These are phyloP conservation scores for Onygenales sp. DNA, from an alignment of 2,329 filamentous ascomycete species.

Conservation along the genomic window DNA sequence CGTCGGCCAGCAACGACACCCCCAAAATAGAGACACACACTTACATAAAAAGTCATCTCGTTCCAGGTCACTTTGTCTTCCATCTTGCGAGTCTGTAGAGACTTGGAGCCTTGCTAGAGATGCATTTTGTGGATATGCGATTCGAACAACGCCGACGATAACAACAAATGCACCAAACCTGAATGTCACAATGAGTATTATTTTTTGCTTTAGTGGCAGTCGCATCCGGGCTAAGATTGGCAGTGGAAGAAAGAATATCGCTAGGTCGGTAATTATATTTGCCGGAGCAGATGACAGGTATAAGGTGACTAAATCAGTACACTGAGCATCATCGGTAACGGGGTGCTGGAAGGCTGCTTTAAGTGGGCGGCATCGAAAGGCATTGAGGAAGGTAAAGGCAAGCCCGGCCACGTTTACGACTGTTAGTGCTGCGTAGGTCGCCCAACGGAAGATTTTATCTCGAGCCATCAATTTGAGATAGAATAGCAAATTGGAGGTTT, in stretches of 20 bases:
- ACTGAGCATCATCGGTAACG: slow-evolving; percentile 37
- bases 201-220: slow-evolving; percentile 75
- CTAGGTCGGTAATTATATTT: slow-evolving; percentile 85
- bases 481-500: slow-evolving; percentile 86
- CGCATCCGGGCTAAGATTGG: slow-evolving; percentile 81
- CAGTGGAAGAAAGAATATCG: slow-evolving; percentile 77
- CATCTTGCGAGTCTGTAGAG: slow-evolving; percentile 22
- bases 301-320: slow-evolving; percentile 53
- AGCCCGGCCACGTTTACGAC: slow-evolving; percentile 71
- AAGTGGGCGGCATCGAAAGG: slow-evolving; percentile 75
- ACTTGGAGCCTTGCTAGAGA: slow-evolving; percentile 37
- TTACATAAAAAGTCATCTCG: slow-evolving; percentile 45
- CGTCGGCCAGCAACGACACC: fast-evolving
- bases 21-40: not conserved
- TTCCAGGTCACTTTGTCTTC: slow-evolving; percentile 6
- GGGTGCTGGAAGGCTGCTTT: slow-evolving; percentile 55
- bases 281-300: slow-evolving; percentile 71
- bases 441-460: slow-evolving; percentile 64
- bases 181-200: slow-evolving; percentile 78
- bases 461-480: slow-evolving; percentile 76
- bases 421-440: slow-evolving; percentile 68
- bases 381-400: slow-evolving; percentile 74
- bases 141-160: slow-evolving; percentile 77
- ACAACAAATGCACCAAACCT: slow-evolving; percentile 79
- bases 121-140: slow-evolving; percentile 79